A percentile compares a stretch with the other conserved stretches of the same genome.
These are phyloP conservation scores for Salix suchowensis DNA, from an alignment of 345 rosid species.

Conservation along the genomic window DNA sequence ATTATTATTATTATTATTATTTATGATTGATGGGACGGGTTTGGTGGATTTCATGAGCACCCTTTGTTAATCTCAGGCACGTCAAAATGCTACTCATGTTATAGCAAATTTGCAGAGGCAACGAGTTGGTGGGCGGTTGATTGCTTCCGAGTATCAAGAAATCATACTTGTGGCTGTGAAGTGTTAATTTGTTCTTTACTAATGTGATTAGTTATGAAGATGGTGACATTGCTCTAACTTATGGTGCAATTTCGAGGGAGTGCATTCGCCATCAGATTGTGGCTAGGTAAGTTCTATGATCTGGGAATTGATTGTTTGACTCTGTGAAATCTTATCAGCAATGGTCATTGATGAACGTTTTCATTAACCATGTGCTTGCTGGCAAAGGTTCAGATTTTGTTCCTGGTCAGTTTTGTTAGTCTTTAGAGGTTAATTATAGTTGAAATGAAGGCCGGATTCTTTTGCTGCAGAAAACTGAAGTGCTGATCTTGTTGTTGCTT, in stretches of 20 bases:
- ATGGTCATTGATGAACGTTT: not conserved
- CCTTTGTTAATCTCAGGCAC: slow-evolving; percentile 26
- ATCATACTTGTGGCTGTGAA: not conserved
- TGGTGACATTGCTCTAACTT: slow-evolving; percentile 39
- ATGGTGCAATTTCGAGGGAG: slow-evolving; percentile 47
- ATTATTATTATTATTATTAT: not conserved
- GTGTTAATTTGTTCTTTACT: not conserved
- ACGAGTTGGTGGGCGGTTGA: slow-evolving; percentile 31
- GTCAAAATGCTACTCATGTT: slow-evolving; percentile 39
- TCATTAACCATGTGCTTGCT: not conserved
- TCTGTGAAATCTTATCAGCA: not conserved
- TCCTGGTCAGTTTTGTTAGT: not conserved
- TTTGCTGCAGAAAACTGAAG: not conserved
- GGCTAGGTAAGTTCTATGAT: slow-evolving; percentile 28
- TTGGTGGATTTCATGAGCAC: not conserved
- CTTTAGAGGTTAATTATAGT: not conserved
- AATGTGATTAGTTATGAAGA: slow-evolving; percentile 33
- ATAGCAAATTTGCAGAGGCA: slow-evolving; percentile 48
- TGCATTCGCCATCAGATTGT: slow-evolving; percentile 48
- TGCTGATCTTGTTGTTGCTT: not conserved
- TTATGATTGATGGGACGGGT: not conserved
- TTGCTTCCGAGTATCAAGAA: slow-evolving; percentile 29
- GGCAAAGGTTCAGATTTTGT: not conserved
- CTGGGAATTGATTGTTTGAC: not conserved
- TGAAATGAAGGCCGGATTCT: not conserved